Evolutionary conservation across 768 basidiomycete species (phyloP).

Genomic region (Tylopilus cervinicoccineus): DNA sequence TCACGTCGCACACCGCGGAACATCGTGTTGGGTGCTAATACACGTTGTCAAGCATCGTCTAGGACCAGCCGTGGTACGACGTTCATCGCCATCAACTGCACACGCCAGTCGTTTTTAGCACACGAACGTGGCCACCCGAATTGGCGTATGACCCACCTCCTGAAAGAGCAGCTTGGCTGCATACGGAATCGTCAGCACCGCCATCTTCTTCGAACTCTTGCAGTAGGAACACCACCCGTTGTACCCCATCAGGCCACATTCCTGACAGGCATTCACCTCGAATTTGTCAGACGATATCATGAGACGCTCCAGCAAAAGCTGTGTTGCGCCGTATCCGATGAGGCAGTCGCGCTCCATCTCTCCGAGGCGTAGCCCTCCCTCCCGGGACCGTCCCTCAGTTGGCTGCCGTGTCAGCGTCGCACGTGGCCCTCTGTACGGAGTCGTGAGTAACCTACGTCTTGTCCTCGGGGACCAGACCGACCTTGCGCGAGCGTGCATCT

Average conservation of each 20-base stretch:
- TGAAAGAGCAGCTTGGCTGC: slow-evolving; percentile 92
- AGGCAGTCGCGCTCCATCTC: slow-evolving; percentile 99
- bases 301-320: slow-evolving; percentile 90
- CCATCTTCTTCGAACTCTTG: slow-evolving; percentile 96
- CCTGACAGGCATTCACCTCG: slow-evolving; percentile 92
- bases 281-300: slow-evolving; percentile 99
- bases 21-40: background rate
- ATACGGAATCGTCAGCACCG: slow-evolving; percentile 93
- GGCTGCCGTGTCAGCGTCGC: slow-evolving; percentile 97
- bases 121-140: background rate
- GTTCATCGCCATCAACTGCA: slow-evolving; percentile 94
- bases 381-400: slow-evolving; percentile 96
- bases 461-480: slow-evolving; percentile 30
- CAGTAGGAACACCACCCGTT: slow-evolving; percentile 97
- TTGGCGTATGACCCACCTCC: slow-evolving; percentile 50
- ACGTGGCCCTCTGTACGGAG: slow-evolving; percentile 74
- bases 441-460: slow-evolving; percentile 8
- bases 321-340: slow-evolving; percentile 98
- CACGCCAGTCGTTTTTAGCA: background rate
- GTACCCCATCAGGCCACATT: slow-evolving; percentile 93
- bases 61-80: slow-evolving; percentile 86
- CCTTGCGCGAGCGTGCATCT: slow-evolving; percentile 99
- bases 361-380: slow-evolving; percentile 93
- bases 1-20: background rate
- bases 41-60: slow-evolving; percentile 58